Conservation (phyloP, 2,329 filamentous ascomycete species). For the Talaromyces pinophilus region DNA sequence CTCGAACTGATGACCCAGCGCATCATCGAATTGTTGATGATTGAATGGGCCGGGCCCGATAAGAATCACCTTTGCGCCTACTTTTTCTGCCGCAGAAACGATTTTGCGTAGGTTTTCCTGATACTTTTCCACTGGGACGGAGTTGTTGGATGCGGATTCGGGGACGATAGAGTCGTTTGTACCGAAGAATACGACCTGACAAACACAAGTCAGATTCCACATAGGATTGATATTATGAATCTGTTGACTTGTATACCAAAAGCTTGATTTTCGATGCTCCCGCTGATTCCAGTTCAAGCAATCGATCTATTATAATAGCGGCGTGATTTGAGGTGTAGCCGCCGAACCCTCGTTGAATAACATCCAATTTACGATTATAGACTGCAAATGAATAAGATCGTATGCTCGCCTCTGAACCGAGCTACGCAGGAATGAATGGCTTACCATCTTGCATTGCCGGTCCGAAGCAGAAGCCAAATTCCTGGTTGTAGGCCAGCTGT, state of each 20-base stretch:
- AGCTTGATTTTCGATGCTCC: slow-evolving; percentile 7
- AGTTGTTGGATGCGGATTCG: slow-evolving; percentile 5
- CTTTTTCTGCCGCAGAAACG: background rate
- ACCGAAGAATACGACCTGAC: slow-evolving; percentile 7
- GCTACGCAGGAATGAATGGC: background rate
- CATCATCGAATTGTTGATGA: slow-evolving; percentile 16
- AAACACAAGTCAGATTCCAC: background rate
- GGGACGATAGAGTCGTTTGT: slow-evolving; percentile 17
- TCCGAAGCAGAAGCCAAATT: slow-evolving; percentile 12
- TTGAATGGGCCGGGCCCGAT: slow-evolving; percentile 14
- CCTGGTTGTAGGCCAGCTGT: slow-evolving; percentile 9
- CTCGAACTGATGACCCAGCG: background rate
- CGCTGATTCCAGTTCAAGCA: slow-evolving; percentile 6
- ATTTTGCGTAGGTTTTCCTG: slow-evolving; percentile 8
- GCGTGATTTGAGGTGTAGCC: slow-evolving; percentile 11
- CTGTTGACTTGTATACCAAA: background rate
- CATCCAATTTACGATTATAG: slow-evolving; percentile 11
- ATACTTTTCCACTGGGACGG: slow-evolving; percentile 3
- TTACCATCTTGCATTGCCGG: slow-evolving; percentile 18
- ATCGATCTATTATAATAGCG: slow-evolving; percentile 5
- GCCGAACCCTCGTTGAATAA: slow-evolving; percentile 14
- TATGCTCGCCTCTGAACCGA: background rate
- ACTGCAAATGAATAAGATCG: background rate
- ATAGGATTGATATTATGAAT: background rate
- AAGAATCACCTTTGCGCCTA: slow-evolving; percentile 3